Evolutionary conservation across 768 basidiomycete genomes (phyloP), one percentile per base, ranked within the genome.

Genomic region (Obba rivulosa): DNA sequence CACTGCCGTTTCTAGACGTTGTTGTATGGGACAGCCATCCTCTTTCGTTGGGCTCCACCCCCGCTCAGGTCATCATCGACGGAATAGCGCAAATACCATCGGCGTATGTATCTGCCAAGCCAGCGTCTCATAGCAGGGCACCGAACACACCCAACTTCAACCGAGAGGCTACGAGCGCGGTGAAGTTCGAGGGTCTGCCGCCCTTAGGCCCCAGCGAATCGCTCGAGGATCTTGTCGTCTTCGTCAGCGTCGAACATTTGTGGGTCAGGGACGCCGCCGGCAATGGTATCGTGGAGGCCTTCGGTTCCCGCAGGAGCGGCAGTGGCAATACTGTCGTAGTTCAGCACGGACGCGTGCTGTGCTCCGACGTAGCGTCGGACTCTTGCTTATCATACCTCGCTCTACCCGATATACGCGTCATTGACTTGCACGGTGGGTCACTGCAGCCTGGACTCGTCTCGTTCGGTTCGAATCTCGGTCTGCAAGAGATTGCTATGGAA

Each of bases 1-100:
- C 38, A 34, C 38, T 14, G n/a, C 34, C 16, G 1, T 39, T 20
- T 23, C 3, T 46, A 71, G 70, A 79, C 57, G 37, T 77, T 20
- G 75, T 78, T n/a, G 62, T 77, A 11, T 87, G 85, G 85, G 83
- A 87, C 50, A 79, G 78, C 3, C 88, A 92, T 62, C 92, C 90
- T 0, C 73, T 94, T 21, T 60, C 77, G 0, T 71, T 92, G 3
- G 90, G 89, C 18, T 84, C 90, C 0, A 91, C 88, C 1, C 91
- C 92, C 0, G 64, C 69, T 3, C 89, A 92, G 57, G 88, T 91
- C 0, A 90, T 77, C 63, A 83, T 92, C 46, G 92, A 94, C 55
- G 91, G 91, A 10, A 85, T 92, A 48, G 62, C 80, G 0, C 92
- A 93, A 62, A 59, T 68, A 73, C 16, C 43, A 3, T 21, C 60